These are phyloP conservation scores for Gossypium schwendimanii DNA, from an alignment of 441 rosid species.

Conservation along the genomic window DNA sequence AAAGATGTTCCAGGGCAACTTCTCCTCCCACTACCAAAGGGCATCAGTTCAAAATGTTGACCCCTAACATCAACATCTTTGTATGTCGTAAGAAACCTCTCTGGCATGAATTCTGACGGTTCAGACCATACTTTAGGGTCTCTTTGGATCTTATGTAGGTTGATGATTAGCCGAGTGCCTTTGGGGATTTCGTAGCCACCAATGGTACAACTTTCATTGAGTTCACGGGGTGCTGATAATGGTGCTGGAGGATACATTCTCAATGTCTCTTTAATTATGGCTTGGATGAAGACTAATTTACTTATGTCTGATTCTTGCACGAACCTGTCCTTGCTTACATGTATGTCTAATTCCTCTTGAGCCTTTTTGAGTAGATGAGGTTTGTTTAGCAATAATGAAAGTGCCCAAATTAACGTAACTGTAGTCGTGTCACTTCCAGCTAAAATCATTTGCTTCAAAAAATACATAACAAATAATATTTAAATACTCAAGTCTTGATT, in stretches of 20 bases:
- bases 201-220: constrained; percentile 14
- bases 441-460: constrained; percentile 2
- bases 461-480: too few species aligned
- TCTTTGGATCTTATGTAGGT: constrained; percentile 25
- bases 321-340: constrained; percentile 14
- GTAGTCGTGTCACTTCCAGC: constrained; percentile 18
- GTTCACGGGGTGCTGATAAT: constrained; percentile 17
- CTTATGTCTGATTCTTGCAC: constrained; percentile 20
- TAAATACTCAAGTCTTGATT: neutral
- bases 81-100: constrained; percentile 22
- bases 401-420: constrained; percentile 13
- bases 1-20: constrained; percentile 21
- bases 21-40: constrained; percentile 27
- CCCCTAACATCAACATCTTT: constrained; percentile 19
- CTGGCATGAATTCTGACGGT: constrained; percentile 21
- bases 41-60: constrained; percentile 23
- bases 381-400: constrained; percentile 7
- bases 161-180: constrained; percentile 24
- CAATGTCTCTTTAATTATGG: constrained; percentile 18
- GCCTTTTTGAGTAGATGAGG: constrained; percentile 9
- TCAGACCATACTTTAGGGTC: constrained; percentile 21
- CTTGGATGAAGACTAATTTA: constrained; percentile 19
- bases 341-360: constrained; percentile 17
- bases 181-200: constrained; percentile 17
- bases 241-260: constrained; percentile 24